These are phyloP conservation scores for Chloranthus sessilifolius DNA, from an alignment of 164 flowering plant species.

Conservation along the genomic window DNA sequence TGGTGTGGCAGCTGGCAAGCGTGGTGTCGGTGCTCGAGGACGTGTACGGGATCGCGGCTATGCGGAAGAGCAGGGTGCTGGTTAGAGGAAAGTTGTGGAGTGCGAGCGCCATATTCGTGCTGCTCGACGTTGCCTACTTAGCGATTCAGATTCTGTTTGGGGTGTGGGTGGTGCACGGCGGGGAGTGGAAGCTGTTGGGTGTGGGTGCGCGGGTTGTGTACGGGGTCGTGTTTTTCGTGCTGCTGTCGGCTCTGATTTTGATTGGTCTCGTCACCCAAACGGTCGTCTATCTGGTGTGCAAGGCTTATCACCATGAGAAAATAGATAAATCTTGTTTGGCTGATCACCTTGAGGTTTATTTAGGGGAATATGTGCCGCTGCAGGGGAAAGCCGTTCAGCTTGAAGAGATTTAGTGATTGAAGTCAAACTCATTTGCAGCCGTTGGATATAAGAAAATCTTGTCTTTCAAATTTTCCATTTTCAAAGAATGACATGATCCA, in stretches of 20 bases:
- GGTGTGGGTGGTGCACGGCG: conserved; percentile 25
- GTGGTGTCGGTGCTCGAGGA: conserved; percentile 45
- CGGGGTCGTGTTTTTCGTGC: conserved; percentile 18
- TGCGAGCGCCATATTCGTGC: conserved; percentile 14
- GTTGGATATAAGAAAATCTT: too few species aligned
- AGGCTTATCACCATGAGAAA: conserved; percentile 43
- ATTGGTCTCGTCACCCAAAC: conserved; percentile 31
- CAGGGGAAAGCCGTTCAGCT: conserved; percentile 36
- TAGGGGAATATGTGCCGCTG: conserved; percentile 41
- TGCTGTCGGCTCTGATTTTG: conserved; percentile 17
- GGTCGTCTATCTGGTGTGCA: conserved; percentile 37
- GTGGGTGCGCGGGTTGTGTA: conserved; percentile 5
- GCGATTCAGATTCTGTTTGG: conserved; percentile 13
- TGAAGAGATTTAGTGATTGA: conserved; percentile 30
- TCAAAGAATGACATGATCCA: too few species aligned
- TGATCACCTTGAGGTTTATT: conserved; percentile 34
- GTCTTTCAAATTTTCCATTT: too few species aligned
- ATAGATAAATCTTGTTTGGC: conserved; percentile 31
- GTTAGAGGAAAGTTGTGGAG: conserved; percentile 29
- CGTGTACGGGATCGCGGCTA: conserved; percentile 26
- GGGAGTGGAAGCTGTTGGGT: background rate
- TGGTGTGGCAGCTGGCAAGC: conserved; percentile 35
- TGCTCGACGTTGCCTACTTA: conserved; percentile 3
- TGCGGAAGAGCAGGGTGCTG: conserved; percentile 30
- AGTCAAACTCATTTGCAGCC: too few species aligned